Evolutionary conservation across 2,329 filamentous ascomycete genomes (phyloP).

Genomic region (Dichotomopilus funicola): DNA sequence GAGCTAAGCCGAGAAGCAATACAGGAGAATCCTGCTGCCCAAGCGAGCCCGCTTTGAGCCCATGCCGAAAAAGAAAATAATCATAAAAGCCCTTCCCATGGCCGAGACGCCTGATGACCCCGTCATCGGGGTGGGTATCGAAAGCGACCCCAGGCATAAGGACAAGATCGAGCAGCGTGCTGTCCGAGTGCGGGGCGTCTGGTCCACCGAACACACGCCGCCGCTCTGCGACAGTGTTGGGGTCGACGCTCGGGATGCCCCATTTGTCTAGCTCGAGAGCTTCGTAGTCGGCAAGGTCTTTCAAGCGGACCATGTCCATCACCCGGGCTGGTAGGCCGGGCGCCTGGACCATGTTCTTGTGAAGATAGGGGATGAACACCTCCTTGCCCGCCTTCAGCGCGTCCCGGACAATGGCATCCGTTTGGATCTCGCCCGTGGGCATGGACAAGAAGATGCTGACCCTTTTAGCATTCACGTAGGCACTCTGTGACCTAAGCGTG

Average conservation of each 20-base stretch:
- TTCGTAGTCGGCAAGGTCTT: slow-evolving; percentile 69
- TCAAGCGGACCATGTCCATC: slow-evolving; percentile 92
- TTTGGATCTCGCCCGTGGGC: slow-evolving; percentile 81
- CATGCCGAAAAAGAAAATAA: slow-evolving; percentile 75
- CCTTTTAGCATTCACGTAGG: slow-evolving; percentile 67
- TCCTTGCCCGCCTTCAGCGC: slow-evolving; percentile 71
- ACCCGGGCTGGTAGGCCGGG: slow-evolving; percentile 54
- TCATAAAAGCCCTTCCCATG: slow-evolving; percentile 98
- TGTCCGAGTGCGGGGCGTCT: slow-evolving; percentile 38
- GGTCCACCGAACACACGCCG: slow-evolving; percentile 66
- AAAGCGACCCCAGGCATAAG: slow-evolving; percentile 92
- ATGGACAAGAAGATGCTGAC: slow-evolving; percentile 92
- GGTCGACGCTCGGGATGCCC: slow-evolving; percentile 84
- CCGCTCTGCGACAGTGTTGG: slow-evolving; percentile 57
- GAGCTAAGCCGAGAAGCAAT: slow-evolving; percentile 66
- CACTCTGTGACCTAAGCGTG: slow-evolving; percentile 58
- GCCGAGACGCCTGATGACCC: slow-evolving; percentile 66
- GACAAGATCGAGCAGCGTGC: slow-evolving; percentile 67
- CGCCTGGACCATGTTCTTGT: slow-evolving; percentile 48
- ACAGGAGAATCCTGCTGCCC: slow-evolving; percentile 34
- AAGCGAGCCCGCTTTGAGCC: slow-evolving; percentile 36
- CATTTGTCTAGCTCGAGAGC: slow-evolving; percentile 72
- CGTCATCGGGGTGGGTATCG: slow-evolving; percentile 51
- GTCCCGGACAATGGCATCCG: slow-evolving; percentile 72
- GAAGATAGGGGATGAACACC: slow-evolving; percentile 88